Evolutionary conservation across 768 basidiomycete species (phyloP), one percentile per base, ranked within the genome.

Genomic region (Hortiboletus flavorubellus): DNA sequence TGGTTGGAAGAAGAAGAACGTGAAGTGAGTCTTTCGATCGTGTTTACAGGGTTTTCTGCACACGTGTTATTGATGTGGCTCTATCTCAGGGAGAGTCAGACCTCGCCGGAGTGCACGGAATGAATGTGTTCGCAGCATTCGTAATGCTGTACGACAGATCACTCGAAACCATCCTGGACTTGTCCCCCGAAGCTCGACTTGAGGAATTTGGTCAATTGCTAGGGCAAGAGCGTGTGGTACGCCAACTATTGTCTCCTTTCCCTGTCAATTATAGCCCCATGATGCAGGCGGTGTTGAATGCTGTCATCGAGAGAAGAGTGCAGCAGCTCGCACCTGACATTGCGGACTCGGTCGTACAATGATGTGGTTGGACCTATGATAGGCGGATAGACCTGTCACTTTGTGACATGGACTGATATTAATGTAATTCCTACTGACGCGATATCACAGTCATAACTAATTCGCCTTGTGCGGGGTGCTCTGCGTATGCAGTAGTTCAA

Each of bases 51-150:
- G 51, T 33, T 55, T 26, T 16, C 15, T 21, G 12, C 46, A 12
- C 59, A 67, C 57, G 59, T 60, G 59, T 14, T 16, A 45, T 45
- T 59, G 49, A 60, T 51, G 38, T 52, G 51, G 31, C 26, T 54
- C 46, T 9, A 51, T 49, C 35, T 23, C 64, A 89, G 87, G 82
- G 83, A 35, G 89, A 91, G 58, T 72, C 73, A 29, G 77, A 82
- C 59, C 71, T 92, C 46, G 78, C 81, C 0, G 64, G 68, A 2
- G 73, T 82, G 9, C 71, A 75, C 6, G 85, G 86, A 15, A 84
- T 91, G 81, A 91, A 91, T 54, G 70, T 74, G 7, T 88, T 89
- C 64, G 82, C 83, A 1, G 83, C 89, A 7, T 77, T 80, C n/a
- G 69, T 85, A 4, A 78, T 91, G 53, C 70, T 90, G 2, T 81